These are phyloP conservation scores for Trichophyton verrucosum DNA, from an alignment of 2,329 filamentous ascomycete genomes.

Conservation along the genomic window DNA sequence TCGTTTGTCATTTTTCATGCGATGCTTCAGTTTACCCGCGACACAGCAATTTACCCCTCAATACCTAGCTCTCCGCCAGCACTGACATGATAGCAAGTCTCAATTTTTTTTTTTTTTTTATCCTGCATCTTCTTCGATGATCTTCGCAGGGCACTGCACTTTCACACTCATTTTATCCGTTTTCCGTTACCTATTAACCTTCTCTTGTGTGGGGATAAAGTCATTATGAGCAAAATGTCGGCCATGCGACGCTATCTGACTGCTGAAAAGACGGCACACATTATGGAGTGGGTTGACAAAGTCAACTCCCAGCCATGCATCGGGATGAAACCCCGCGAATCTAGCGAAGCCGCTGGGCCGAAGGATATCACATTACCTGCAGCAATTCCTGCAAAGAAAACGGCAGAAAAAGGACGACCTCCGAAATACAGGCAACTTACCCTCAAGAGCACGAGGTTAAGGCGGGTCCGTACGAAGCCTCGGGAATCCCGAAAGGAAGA, in stretches of 20 bases:
- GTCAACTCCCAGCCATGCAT: background rate
- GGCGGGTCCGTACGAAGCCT: background rate
- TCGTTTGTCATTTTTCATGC: background rate
- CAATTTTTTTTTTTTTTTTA: background rate
- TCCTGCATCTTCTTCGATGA: background rate
- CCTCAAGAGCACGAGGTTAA: background rate
- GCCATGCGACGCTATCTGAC: background rate
- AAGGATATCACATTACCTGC: background rate
- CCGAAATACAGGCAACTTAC: slow-evolving; percentile 1
- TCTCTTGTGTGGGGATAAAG: background rate
- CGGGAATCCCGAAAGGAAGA: background rate
- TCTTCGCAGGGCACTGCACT: background rate
- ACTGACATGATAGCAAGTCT: background rate
- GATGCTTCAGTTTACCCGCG: background rate
- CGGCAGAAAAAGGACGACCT: background rate
- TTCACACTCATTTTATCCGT: background rate
- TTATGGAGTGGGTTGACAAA: background rate
- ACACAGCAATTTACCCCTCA: background rate
- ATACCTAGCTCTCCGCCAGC: background rate
- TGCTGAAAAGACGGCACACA: background rate
- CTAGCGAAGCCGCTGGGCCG: background rate
- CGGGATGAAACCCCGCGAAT: background rate
- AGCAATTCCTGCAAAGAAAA: background rate
- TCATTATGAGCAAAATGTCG: background rate
- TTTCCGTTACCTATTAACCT: background rate